Conservation (phyloP, 2,329 filamentous ascomycete genomes). For the Blastomyces gilchristii region DNA sequence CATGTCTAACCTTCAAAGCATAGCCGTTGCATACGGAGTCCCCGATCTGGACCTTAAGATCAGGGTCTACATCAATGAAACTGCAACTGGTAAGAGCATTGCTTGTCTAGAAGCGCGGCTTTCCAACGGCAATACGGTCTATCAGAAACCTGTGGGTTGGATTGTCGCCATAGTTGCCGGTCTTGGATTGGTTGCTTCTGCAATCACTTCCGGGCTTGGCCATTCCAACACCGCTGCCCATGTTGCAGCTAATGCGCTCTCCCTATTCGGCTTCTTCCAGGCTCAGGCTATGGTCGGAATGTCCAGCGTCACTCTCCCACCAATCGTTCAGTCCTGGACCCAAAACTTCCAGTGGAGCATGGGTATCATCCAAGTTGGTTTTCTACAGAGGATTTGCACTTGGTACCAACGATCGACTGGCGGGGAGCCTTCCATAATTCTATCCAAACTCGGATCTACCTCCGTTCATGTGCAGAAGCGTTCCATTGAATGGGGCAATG, state of each 20-base stretch:
- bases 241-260: conserved; percentile 83
- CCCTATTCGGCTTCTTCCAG: conserved; percentile 93
- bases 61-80: conserved; percentile 67
- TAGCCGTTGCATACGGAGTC: conserved; percentile 72
- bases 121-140: conserved; percentile 86
- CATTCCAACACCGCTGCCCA: conserved; percentile 92
- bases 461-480: conserved; percentile 78
- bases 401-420: conserved; percentile 96
- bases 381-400: conserved; percentile 78
- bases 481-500: conserved; percentile 34
- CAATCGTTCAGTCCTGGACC: conserved; percentile 84
- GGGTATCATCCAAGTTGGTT: conserved; percentile 82
- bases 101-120: conserved; percentile 81
- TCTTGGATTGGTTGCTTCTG: conserved; percentile 71
- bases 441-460: conserved; percentile 61
- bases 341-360: conserved; percentile 98
- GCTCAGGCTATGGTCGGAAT: conserved; percentile 85
- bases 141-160: conserved; percentile 83
- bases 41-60: conserved; percentile 85
- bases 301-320: conserved; percentile 68
- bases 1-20: conserved; percentile 3
- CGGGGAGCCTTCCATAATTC: conserved; percentile 67
- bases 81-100: conserved; percentile 52
- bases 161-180: conserved; percentile 78
- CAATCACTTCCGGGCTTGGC: conserved; percentile 77